Evolutionary conservation across 176 grass and related monocot species (phyloP).

Genomic region (Tuctoria greenei): DNA sequence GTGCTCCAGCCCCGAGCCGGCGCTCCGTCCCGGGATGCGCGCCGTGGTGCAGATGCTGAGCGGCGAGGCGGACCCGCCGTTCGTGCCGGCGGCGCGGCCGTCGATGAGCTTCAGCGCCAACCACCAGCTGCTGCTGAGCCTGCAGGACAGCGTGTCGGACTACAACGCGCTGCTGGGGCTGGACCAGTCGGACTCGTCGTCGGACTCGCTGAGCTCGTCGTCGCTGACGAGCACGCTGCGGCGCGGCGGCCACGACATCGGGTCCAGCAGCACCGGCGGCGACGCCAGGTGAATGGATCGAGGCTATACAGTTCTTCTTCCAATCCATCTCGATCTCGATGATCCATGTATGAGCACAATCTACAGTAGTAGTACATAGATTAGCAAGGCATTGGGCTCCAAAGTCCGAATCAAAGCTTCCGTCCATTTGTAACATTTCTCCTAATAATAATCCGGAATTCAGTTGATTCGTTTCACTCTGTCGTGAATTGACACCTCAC

Average conservation of each 20-base stretch:
- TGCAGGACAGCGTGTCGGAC: slow-evolving; percentile 96
- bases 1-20: slow-evolving; percentile 74
- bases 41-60: slow-evolving; percentile 78
- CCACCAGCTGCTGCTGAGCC: slow-evolving; percentile 72
- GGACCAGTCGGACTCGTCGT: slow-evolving; percentile 47
- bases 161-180: slow-evolving; percentile 82
- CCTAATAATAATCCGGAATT: slow-evolving; percentile 32
- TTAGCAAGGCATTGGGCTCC: slow-evolving; percentile 39
- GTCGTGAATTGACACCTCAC: not conserved
- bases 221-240: slow-evolving; percentile 64
- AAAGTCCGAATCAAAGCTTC: not conserved
- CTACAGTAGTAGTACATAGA: slow-evolving; percentile 46
- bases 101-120: slow-evolving; percentile 86
- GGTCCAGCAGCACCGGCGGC: slow-evolving; percentile 33
- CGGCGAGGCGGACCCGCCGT: slow-evolving; percentile 82
- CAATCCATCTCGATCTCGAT: not conserved
- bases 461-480: slow-evolving; percentile 40
- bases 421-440: slow-evolving; percentile 23
- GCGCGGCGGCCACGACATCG: slow-evolving; percentile 54
- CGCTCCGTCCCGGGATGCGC: slow-evolving; percentile 68
- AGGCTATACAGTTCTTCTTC: not conserved
- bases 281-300: slow-evolving; percentile 38
- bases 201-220: slow-evolving; percentile 55
- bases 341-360: slow-evolving; percentile 37
- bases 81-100: slow-evolving; percentile 67